A percentile compares a stretch with the other conserved stretches of the same genome.
These are phyloP conservation scores for Brasilioporus rufonigricans DNA, from an alignment of 768 basidiomycete genomes.

Conservation along the genomic window DNA sequence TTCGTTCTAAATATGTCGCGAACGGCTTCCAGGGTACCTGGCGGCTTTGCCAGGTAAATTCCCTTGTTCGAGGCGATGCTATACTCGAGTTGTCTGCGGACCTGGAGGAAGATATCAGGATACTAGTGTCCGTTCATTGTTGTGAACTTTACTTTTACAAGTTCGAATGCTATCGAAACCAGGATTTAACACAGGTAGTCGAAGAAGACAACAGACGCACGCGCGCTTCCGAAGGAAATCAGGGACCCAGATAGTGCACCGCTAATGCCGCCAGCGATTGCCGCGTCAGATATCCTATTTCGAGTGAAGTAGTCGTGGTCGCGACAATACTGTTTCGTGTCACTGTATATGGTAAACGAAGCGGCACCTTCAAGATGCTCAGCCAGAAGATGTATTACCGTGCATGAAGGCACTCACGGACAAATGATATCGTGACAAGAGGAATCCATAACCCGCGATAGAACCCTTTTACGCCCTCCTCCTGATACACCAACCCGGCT, in stretches of 20 bases:
- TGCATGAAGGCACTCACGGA: slow-evolving; percentile 60
- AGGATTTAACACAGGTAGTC: slow-evolving; percentile 19
- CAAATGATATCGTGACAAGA: slow-evolving; percentile 92
- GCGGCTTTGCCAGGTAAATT: slow-evolving; percentile 66
- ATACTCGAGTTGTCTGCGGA: slow-evolving; percentile 89
- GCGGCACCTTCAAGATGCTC: slow-evolving; percentile 60
- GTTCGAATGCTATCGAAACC: slow-evolving; percentile 69
- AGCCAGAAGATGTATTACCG: slow-evolving; percentile 1
- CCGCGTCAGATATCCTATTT: slow-evolving; percentile 63
- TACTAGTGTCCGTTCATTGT: not conserved
- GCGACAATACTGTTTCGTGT: slow-evolving; percentile 73
- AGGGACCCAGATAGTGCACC: slow-evolving; percentile 88
- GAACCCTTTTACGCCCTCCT: slow-evolving; percentile 87
- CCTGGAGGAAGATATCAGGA: slow-evolving; percentile 42
- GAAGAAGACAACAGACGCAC: slow-evolving; percentile 46
- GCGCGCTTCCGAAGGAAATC: slow-evolving; percentile 86
- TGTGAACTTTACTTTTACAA: slow-evolving; percentile 72
- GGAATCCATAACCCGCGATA: slow-evolving; percentile 92
- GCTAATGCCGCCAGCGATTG: slow-evolving; percentile 74
- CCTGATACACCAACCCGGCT: slow-evolving; percentile 70
- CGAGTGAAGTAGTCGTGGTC: slow-evolving; percentile 57
- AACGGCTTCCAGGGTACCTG: slow-evolving; percentile 75
- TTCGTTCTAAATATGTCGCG: slow-evolving; percentile 68
- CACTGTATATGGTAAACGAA: slow-evolving; percentile 87
- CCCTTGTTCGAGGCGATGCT: slow-evolving; percentile 84